Evolutionary conservation across 2,329 filamentous ascomycete genomes (phyloP), one percentile per base, ranked within the genome.

Genomic region (Geosmithia flava): DNA sequence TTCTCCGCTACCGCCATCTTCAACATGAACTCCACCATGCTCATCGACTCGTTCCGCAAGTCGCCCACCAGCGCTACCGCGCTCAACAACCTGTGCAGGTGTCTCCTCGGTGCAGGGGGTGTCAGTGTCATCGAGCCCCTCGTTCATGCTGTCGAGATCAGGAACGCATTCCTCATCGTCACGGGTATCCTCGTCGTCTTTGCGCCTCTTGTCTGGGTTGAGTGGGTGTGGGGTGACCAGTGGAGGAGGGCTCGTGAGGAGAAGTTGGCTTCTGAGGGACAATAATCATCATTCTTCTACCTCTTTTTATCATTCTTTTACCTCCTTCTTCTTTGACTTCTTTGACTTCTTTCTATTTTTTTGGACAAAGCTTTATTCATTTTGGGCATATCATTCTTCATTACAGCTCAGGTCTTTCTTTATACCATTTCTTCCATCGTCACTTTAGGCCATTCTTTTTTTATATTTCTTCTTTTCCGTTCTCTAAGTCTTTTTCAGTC

Each of bases 1-100:
- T 58, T 59, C 1, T 58, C 60, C 0, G 59, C 62, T 20, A 67
- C 64, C 41, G 64, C 66, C 4, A 53, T 67, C 2, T 67, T 68
- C 46, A 59, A 58, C 8, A 53, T 62, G 17, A 63, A 63, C 47
- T 57, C 59, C 46, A 61, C 62, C 4, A 53, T 65, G 17, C 53
- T 65, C 19, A 53, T 60, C 11, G 63, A 65, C 33, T 49, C 60
- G 3, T 64, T 58, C 42, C 62, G 61, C 0, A 57, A 58, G 1
- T 53, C 54, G 20, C 56, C 58, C 2, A 61, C 63, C 2, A 58
- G 60, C 19, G 56, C 53, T 19, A 65, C 62, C 0, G 62, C 63
- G 1, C 54, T 61, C 27, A 65, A 65, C 46, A 65, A 65, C 50
- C 48, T 65, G 20, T 46, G 57, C 19, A 55, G 61, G 8, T 63